Evolutionary conservation across 495 filamentous ascomycete species (phyloP).

Genomic region (Penicillium subrubescens): DNA sequence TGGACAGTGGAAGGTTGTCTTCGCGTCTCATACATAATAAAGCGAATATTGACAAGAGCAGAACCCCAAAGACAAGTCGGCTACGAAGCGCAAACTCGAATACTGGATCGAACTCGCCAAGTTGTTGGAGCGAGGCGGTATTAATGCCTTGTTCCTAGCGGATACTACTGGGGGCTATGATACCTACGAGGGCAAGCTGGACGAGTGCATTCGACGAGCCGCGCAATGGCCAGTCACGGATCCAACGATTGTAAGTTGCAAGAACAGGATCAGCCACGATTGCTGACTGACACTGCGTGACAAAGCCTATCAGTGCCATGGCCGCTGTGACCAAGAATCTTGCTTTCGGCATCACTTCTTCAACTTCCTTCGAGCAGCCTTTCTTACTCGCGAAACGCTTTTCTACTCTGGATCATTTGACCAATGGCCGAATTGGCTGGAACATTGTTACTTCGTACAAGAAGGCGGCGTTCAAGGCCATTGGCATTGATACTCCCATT

Average conservation of each 20-base stretch:
- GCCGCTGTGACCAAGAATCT: conserved; percentile 52
- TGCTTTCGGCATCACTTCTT: conserved; percentile 50
- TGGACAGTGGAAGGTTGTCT: conserved; percentile 61
- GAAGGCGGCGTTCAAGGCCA: conserved; percentile 59
- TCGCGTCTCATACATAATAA: not conserved
- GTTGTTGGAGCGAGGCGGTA: conserved; percentile 57
- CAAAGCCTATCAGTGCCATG: conserved; percentile 50
- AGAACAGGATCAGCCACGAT: not conserved
- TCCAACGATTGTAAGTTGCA: conserved; percentile 52
- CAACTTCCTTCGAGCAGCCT: conserved; percentile 61
- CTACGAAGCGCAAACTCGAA: conserved; percentile 55
- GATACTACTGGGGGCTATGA: conserved; percentile 63
- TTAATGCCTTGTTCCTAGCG: conserved; percentile 63
- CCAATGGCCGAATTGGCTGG: conserved; percentile 61
- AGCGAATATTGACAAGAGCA: conserved; percentile 22
- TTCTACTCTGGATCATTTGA: conserved; percentile 66
- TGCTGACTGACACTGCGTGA: conserved; percentile 10
- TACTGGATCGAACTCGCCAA: conserved; percentile 65
- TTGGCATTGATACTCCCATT: conserved; percentile 56
- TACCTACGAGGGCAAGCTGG: conserved; percentile 58
- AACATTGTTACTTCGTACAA: conserved; percentile 67
- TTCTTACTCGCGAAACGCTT: conserved; percentile 61
- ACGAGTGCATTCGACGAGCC: conserved; percentile 51
- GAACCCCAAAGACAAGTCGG: conserved; percentile 58
- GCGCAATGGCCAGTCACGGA: conserved; percentile 63